Evolutionary conservation across 192 early-diverging fungal species (phyloP), one percentile per base, ranked within the genome.

Genomic region (Allomyces macrogynus): DNA sequence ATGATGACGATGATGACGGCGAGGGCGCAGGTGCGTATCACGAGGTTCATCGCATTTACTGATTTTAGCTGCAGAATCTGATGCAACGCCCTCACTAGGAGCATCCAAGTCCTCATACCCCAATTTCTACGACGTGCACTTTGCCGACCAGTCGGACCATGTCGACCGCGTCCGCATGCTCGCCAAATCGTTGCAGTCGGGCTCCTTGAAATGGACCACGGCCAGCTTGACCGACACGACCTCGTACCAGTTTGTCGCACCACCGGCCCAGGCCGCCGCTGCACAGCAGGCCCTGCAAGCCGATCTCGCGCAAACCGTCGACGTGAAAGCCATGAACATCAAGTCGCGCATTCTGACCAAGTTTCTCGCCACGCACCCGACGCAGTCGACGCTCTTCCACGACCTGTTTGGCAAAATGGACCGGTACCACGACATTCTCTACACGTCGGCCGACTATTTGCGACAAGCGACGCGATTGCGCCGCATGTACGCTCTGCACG

Each of bases 351-450:
- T 73, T 10, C 60, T 63, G 8, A 64, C 24, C 22, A 12, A 10
- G 27, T 27, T 66, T 25, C 54, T 27, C n/a, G 11, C 12, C 8
- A 18, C 64, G 9, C 60, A n/a, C 57, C 24, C 61, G 27, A 5
- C 65, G 5, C 77, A 82, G 27, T 76, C 84, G 10, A 70, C 77
- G 32, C 67, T 90, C 49, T 87, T 90, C 68, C 68, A 64, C 3
- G 63, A 74, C 1, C 63, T 90, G 14, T 77, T 89, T 32, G 69
- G 77, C 40, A 77, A 81, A 64, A 70, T 95, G 26, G 84, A 80
- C 43, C 72, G 80, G 65, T 95, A 94, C 68, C 70, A 70, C 20
- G 94, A 97, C 72, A 73, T 95, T 12, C 73, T 88, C 16, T 92
- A 76, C 66, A 73, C 84, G 8, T 57, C 49, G 49, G 80, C 82